Evolutionary conservation across 2,329 filamentous ascomycete species (phyloP).

Genomic region (Myriosclerotinia duriaeana): DNA sequence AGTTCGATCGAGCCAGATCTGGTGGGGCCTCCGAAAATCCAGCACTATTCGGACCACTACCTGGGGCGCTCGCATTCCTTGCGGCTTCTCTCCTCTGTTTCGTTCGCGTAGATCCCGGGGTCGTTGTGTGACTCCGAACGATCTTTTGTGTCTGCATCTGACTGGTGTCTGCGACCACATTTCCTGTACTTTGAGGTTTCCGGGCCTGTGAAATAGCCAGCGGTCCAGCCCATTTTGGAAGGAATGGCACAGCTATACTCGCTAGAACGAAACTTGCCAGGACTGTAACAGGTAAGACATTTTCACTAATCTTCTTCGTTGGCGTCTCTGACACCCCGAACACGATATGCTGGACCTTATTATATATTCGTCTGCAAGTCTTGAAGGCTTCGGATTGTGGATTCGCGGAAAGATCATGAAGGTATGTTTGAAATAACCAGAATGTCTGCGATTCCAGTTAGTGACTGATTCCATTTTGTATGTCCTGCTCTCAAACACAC

Average conservation of each 20-base stretch:
- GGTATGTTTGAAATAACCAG: constrained; percentile 86
- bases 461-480: constrained; percentile 22
- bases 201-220: constrained; percentile 79
- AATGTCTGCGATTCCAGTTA: constrained; percentile 62
- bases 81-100: constrained; percentile 46
- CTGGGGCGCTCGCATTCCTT: constrained; percentile 43
- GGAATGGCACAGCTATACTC: constrained; percentile 70
- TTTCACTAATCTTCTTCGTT: constrained; percentile 76
- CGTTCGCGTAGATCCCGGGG: constrained; percentile 46
- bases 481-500: constrained; percentile 50
- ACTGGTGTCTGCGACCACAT: constrained; percentile 59
- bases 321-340: constrained; percentile 72
- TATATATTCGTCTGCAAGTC: constrained; percentile 80
- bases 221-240: constrained; percentile 77
- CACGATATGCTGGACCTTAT: constrained; percentile 84
- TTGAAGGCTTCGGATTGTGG: constrained; percentile 77
- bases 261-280: constrained; percentile 78
- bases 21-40: constrained; percentile 26
- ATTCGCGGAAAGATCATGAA: constrained; percentile 73
- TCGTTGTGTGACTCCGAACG: constrained; percentile 69
- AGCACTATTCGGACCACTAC: constrained; percentile 38
- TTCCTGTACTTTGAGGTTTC: constrained; percentile 64
- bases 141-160: constrained; percentile 55
- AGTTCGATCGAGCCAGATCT: constrained; percentile 32
- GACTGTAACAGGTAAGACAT: constrained; percentile 75